Percentiles rank a stretch among this genome's conserved stretches.
These are phyloP conservation scores for Trypanosoma boissoni DNA, from an alignment of 208 protist genomes.

Conservation along the genomic window DNA sequence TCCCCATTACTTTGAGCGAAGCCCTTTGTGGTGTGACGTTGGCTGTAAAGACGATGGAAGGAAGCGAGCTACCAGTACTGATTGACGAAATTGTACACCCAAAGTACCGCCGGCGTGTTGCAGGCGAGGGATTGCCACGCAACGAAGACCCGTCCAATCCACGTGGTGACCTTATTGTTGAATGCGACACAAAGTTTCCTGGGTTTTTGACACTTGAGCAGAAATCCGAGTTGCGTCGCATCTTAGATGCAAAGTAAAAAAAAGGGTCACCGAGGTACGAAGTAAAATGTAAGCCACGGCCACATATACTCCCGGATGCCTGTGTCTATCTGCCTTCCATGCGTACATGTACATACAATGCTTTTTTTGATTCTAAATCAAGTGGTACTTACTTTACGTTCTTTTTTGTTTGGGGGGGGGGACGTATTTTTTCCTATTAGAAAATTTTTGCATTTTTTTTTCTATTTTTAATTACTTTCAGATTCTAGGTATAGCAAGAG, in stretches of 20 bases:
- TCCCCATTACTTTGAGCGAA: slow-evolving; percentile 69
- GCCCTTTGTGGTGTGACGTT: slow-evolving; percentile 86
- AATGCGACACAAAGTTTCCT: slow-evolving; percentile 79
- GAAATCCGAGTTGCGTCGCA: slow-evolving; percentile 79
- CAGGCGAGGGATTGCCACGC: slow-evolving; percentile 61
- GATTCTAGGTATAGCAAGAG: no score
- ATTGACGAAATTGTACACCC: slow-evolving; percentile 89
- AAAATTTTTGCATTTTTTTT: no score
- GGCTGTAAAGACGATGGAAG: slow-evolving; percentile 79
- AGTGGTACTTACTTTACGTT: no score
- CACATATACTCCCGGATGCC: not conserved
- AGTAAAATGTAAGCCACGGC: not conserved
- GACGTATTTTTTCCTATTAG: no score
- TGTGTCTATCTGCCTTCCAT: no score
- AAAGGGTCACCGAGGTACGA: not conserved
- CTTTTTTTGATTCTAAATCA: no score
- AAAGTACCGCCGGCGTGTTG: slow-evolving; percentile 68
- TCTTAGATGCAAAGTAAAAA: slow-evolving; percentile 61
- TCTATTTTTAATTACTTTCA: no score
- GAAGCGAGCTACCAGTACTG: slow-evolving; percentile 59
- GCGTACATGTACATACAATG: no score
- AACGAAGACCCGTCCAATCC: slow-evolving; percentile 28
- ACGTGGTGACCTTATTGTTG: slow-evolving; percentile 79
- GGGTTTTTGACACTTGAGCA: slow-evolving; percentile 84
- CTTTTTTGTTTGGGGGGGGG: no score